A percentile compares a stretch with the other conserved stretches of the same genome.
Evolutionary conservation across 139 green algal species (phyloP).

Genomic region (Micractinium sp.): DNA sequence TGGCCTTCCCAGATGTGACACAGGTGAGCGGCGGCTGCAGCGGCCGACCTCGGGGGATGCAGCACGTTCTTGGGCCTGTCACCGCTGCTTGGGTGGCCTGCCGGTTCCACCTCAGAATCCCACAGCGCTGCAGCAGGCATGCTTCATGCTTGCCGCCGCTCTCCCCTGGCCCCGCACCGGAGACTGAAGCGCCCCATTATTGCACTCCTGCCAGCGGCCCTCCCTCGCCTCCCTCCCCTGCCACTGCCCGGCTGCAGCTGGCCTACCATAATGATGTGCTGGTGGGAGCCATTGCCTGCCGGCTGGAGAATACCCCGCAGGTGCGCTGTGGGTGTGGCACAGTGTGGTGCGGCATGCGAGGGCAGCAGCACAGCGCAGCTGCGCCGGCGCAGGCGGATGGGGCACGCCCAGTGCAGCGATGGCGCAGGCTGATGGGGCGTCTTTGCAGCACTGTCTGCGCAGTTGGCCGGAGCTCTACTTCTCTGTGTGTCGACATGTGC

Average conservation of each 20-base stretch:
- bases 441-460: too few species aligned
- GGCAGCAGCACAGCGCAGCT: background rate
- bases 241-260: constrained; percentile 12
- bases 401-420: too few species aligned
- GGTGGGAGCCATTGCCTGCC: constrained; percentile 77
- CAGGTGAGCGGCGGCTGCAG: constrained; percentile 23
- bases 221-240: background rate
- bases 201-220: background rate
- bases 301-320: constrained; percentile 62
- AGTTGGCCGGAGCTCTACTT: too few species aligned
- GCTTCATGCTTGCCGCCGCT: too few species aligned
- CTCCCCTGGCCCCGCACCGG: too few species aligned
- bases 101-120: too few species aligned
- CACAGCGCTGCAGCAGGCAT: too few species aligned
- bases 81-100: too few species aligned
- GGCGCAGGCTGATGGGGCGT: too few species aligned
- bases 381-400: background rate
- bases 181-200: too few species aligned
- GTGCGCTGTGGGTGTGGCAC: background rate
- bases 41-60: background rate
- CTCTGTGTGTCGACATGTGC: background rate
- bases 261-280: constrained; percentile 62
- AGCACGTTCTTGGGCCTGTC: too few species aligned
- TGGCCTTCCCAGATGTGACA: constrained; percentile 54
- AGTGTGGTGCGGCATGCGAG: background rate